These are phyloP conservation scores for Phaeosphaeria sp. DNA, from an alignment of 2,329 filamentous ascomycete species.

Conservation along the genomic window DNA sequence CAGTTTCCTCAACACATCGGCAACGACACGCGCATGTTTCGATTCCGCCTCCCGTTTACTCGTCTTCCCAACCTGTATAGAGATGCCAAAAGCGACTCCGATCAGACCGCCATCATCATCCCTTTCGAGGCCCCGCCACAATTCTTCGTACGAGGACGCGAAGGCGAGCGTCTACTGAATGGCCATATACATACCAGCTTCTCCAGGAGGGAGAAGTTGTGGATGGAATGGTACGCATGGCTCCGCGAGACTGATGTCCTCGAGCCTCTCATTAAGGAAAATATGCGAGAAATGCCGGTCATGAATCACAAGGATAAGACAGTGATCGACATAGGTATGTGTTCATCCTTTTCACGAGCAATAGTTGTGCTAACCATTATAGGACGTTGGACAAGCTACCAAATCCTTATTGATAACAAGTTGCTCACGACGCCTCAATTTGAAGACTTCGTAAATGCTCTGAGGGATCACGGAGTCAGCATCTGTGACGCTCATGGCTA, in stretches of 20 bases:
- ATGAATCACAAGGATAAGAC: slow-evolving; percentile 53
- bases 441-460: slow-evolving; percentile 56
- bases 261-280: slow-evolving; percentile 41
- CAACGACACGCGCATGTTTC: slow-evolving; percentile 35
- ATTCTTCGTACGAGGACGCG: slow-evolving; percentile 49
- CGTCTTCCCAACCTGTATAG: slow-evolving; percentile 52
- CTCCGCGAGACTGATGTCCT: slow-evolving; percentile 70
- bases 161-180: slow-evolving; percentile 14
- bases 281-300: slow-evolving; percentile 27
- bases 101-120: slow-evolving; percentile 34
- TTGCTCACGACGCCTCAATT: slow-evolving; percentile 46
- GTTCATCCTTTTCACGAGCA: no score
- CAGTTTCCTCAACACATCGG: slow-evolving; percentile 50
- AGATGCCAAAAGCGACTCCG: slow-evolving; percentile 11
- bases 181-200: slow-evolving; percentile 17
- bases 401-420: slow-evolving; percentile 55
- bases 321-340: slow-evolving; percentile 66
- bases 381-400: slow-evolving; percentile 70
- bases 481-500: slow-evolving; percentile 57
- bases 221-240: slow-evolving; percentile 66
- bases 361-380: slow-evolving; percentile 2
- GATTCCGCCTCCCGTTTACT: slow-evolving; percentile 55
- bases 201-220: slow-evolving; percentile 45
- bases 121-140: slow-evolving; percentile 50
- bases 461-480: slow-evolving; percentile 76